Conservation (phyloP, 805 yeast species). For the Ogataea pilisensis region DNA sequence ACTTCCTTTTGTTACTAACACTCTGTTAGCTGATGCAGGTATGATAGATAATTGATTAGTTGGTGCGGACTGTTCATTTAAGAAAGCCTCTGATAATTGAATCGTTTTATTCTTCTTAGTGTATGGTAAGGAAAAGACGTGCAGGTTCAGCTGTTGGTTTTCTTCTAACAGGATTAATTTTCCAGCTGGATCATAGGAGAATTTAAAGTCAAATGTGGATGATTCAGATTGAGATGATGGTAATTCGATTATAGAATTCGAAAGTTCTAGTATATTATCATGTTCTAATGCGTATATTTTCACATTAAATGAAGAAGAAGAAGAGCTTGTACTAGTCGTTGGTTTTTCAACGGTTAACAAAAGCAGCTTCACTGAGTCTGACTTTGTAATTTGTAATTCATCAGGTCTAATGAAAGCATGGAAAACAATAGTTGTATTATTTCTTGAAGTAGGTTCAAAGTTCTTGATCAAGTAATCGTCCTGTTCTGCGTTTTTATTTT, state of each 20-base stretch:
- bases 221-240: too few relatives aligned
- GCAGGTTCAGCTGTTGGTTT: slow-evolving; percentile 13
- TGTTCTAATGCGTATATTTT: slow-evolving; percentile 26
- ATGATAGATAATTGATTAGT: slow-evolving; percentile 28
- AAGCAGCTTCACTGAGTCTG: slow-evolving; percentile 18
- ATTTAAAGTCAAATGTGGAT: slow-evolving; percentile 9
- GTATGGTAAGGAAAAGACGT: slow-evolving; percentile 30
- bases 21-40: slow-evolving; percentile 42
- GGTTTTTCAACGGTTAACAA: slow-evolving; percentile 19
- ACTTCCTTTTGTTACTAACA: slow-evolving; percentile 39
- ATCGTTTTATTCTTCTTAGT: slow-evolving; percentile 29
- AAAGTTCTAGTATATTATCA: slow-evolving; percentile 27
- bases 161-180: slow-evolving; percentile 25
- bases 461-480: slow-evolving; percentile 3
- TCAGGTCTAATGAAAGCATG: slow-evolving; percentile 27
- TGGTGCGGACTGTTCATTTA: slow-evolving; percentile 1
- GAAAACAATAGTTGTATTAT: slow-evolving; percentile 12
- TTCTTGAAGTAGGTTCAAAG: slow-evolving; percentile 10
- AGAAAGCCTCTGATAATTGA: slow-evolving; percentile 2
- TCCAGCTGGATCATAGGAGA: slow-evolving; percentile 29
- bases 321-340: slow-evolving; percentile 4
- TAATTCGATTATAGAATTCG: slow-evolving; percentile 24
- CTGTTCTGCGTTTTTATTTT: neutral
- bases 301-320: slow-evolving; percentile 20
- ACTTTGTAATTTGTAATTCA: slow-evolving; percentile 20